Conservation (phyloP, 148 eudicot species). For the Fagopyrum homotropicum region DNA sequence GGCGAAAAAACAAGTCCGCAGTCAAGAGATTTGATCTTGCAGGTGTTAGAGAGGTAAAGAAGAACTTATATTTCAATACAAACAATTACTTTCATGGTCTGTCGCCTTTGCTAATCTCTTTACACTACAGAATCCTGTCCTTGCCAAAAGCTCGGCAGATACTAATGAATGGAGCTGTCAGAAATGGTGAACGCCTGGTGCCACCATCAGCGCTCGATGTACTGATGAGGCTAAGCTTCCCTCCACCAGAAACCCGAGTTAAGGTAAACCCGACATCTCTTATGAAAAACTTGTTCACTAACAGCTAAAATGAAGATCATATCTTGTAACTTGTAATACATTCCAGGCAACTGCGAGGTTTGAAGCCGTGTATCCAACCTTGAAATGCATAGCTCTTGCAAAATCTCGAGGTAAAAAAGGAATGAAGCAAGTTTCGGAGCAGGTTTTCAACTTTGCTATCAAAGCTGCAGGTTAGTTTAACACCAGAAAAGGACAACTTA, state of each 20-base stretch:
- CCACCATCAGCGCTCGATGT: conserved; percentile 55
- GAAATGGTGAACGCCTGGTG: conserved; percentile 58
- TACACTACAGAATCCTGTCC: conserved; percentile 33
- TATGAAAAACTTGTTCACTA: neutral
- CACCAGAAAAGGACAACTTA: neutral
- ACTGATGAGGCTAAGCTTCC: conserved; percentile 50
- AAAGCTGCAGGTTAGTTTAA: conserved; percentile 47
- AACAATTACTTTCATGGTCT: neutral
- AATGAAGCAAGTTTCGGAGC: conserved; percentile 46
- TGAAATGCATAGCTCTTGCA: conserved; percentile 55
- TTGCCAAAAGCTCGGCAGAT: conserved; percentile 49
- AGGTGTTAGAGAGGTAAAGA: conserved; percentile 52
- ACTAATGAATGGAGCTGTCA: conserved; percentile 50
- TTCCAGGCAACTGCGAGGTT: conserved; percentile 52
- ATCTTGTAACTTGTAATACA: neutral
- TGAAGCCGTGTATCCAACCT: conserved; percentile 56
- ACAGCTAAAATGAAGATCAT: neutral
- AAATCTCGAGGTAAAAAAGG: conserved; percentile 48
- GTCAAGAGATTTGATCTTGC: conserved; percentile 51
- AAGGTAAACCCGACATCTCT: conserved; percentile 28
- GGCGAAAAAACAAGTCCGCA: conserved; percentile 46
- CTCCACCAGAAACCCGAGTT: conserved; percentile 40
- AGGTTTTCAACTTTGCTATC: conserved; percentile 28
- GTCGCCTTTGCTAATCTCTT: neutral
- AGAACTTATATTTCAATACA: neutral